Evolutionary conservation across 1,284 basidiomycete genomes (phyloP), one percentile per base, ranked within the genome.

Genomic region (Puccinia coronata): DNA sequence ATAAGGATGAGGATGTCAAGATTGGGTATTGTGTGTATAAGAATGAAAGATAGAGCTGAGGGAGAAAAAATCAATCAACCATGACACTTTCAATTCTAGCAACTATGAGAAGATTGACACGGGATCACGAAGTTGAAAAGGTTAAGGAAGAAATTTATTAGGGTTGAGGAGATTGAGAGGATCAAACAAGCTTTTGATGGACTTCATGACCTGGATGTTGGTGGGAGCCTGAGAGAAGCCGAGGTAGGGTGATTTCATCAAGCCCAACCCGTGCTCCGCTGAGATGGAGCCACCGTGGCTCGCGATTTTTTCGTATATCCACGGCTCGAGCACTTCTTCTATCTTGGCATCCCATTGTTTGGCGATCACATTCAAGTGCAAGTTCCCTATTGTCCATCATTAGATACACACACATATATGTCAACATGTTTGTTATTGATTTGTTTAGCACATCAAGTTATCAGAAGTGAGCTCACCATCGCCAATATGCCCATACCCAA

Each of bases 401-500:
- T 61, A 16, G 28, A 82, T 57, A n/a, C n/a, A n/a, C n/a, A n/a
- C n/a, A n/a, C n/a, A n/a, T n/a, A n/a, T n/a, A n/a, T 72, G 55
- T 55, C 80, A 34, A 23, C 11, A 47, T 59, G 20, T 70, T 57
- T 18, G 49, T 18, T 53, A 82, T n/a, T n/a, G n/a, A n/a, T n/a
- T n/a, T n/a, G n/a, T n/a, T n/a, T n/a, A n/a, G 16, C 25, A 55
- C 59, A 72, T 49, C 43, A 34, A 28, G 83, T 39, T 82, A 82
- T 39, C 43, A 51, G 82, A 70, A 41, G 34, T 43, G 18, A 25
- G 87, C 91, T 85, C 85, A 92, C 95, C 95, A 87, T 99, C 96
- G 34, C 97, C 96, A 82, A 98, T 92, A 86, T 99, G 97, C 2
- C 97, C 96, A 85, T 95, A 98, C 1, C 96, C 96, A 81, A 96